Base-by-base conservation (phyloP, 805 yeast species). In the Hyphopichia homilentoma region DNA sequence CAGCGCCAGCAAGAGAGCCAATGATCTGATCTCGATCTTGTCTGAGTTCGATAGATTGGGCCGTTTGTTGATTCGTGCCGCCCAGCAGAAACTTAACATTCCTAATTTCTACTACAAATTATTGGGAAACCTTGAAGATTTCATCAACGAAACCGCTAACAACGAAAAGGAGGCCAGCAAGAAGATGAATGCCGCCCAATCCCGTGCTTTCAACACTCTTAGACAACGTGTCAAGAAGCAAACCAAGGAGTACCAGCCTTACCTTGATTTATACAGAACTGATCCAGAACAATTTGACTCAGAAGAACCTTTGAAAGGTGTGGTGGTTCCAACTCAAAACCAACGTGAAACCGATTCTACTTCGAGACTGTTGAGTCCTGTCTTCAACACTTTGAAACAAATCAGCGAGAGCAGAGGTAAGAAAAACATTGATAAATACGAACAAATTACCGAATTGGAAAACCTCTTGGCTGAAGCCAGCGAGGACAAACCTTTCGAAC, bases 381-480 rank as follows among this genome's bases (percentile, higher is more conserved):
- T 88, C 35, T 87, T 89, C 68, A 68, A 79, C 36, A 77, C 84
- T 21, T 71, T 93, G 56, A 75, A 81, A 56, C 61, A 77, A 34
- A 79, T 93, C 36, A 67, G 84, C 39, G 97, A 93, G 61, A 73
- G 88, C 30, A 81, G 98, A 66, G 98, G 98, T 70, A 89, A 89
- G 72, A 90, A 86, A 71, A 88, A 86, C 58, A 83, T 87, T 41
- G 96, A 90, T 59, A 77, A 81, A 43, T 59, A 56, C 41, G 95
- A 85, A 59, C 95, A 90, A 61, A 77, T 88, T 43, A 64, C 66
- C 35, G 68, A 73, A 27, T 70, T 93, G 52, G 95, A 84, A 63
- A 70, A 68, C 29, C 67, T 85, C 41, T 70, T 81, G 35, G 50
- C 38, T 16, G 51, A 49, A 11, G 47, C 50, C 35, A 33, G 37